These are phyloP conservation scores for Tricholoma hemisulphureum DNA, from an alignment of 768 basidiomycete genomes.

Conservation along the genomic window DNA sequence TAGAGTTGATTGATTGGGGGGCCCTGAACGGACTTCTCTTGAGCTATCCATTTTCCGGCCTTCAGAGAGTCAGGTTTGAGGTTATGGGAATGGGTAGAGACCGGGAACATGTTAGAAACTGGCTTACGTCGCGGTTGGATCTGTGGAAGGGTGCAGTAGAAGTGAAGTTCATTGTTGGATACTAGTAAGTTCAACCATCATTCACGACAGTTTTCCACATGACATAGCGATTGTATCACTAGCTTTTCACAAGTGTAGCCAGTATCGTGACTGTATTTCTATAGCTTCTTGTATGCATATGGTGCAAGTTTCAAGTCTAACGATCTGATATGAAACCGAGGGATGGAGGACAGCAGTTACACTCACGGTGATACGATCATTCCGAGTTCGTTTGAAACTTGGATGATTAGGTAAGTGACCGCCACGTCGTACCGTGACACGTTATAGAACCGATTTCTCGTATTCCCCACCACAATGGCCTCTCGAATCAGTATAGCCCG, in stretches of 20 bases:
- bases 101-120: conserved; percentile 21
- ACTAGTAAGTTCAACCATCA: neutral
- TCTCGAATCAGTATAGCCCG: conserved; percentile 83
- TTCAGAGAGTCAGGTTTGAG: conserved; percentile 22
- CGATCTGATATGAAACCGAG: neutral
- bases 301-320: no score
- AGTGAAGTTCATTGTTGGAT: conserved; percentile 1
- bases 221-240: no score
- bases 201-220: no score
- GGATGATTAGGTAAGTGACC: conserved; percentile 34
- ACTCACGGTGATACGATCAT: neutral
- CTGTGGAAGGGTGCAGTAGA: conserved; percentile 2
- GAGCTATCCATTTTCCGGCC: conserved; percentile 6
- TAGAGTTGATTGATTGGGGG: conserved; percentile 32
- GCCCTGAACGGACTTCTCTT: conserved; percentile 21
- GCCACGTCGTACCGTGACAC: conserved; percentile 58
- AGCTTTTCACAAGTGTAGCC: no score
- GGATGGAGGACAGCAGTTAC: neutral
- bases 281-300: no score
- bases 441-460: conserved; percentile 24
- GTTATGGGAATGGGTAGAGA: conserved; percentile 32
- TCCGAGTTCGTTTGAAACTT: neutral
- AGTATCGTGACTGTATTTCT: no score
- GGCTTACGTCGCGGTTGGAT: conserved; percentile 27
- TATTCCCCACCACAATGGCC: conserved; percentile 55